A percentile compares a stretch with the other conserved stretches of the same genome.
phyloP scores from a whole-genome alignment of 192 early-diverging fungal genomes.

The Coemansia sp. region DNA sequence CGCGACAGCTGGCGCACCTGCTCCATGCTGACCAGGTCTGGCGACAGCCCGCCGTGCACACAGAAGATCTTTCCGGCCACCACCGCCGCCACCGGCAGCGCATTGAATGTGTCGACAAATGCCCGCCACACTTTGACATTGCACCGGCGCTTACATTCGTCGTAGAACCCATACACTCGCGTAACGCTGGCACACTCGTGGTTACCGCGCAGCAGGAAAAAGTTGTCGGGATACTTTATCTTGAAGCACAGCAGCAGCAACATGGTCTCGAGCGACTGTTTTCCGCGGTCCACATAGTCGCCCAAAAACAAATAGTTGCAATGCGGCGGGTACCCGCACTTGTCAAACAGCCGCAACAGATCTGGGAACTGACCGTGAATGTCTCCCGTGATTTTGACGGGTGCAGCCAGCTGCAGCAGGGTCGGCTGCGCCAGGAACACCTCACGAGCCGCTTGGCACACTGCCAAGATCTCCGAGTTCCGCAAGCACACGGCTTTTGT shows the following conservation, averaged over 20 bases:
- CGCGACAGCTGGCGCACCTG: constrained; percentile 78
- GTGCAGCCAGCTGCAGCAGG: constrained; percentile 72
- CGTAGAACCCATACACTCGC: constrained; percentile 94
- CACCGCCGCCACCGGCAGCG: constrained; percentile 85
- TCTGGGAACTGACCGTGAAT: constrained; percentile 96
- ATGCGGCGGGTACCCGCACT: constrained; percentile 87
- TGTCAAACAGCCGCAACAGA: constrained; percentile 87
- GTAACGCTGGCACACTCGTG: constrained; percentile 95
- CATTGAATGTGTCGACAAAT: constrained; percentile 94
- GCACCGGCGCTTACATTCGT: constrained; percentile 91
- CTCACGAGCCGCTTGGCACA: constrained; percentile 86
- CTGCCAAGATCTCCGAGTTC: constrained; percentile 78
- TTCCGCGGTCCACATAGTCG: constrained; percentile 98
- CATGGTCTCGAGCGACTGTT: constrained; percentile 93
- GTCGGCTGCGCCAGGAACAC: constrained; percentile 86
- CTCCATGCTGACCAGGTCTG: constrained; percentile 74
- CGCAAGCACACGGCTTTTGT: constrained; percentile 81
- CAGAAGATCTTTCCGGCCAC: constrained; percentile 94
- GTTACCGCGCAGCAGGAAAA: constrained; percentile 95
- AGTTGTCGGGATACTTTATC: constrained; percentile 96
- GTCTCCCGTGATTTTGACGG: constrained; percentile 84
- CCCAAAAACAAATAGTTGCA: constrained; percentile 93
- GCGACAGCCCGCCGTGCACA: constrained; percentile 92
- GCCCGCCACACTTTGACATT: constrained; percentile 88
- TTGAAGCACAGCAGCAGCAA: constrained; percentile 92